Evolutionary conservation across 1,139 yeast genomes (phyloP), one percentile per base, ranked within the genome.

Genomic region (Saccharomycopsis phalli): DNA sequence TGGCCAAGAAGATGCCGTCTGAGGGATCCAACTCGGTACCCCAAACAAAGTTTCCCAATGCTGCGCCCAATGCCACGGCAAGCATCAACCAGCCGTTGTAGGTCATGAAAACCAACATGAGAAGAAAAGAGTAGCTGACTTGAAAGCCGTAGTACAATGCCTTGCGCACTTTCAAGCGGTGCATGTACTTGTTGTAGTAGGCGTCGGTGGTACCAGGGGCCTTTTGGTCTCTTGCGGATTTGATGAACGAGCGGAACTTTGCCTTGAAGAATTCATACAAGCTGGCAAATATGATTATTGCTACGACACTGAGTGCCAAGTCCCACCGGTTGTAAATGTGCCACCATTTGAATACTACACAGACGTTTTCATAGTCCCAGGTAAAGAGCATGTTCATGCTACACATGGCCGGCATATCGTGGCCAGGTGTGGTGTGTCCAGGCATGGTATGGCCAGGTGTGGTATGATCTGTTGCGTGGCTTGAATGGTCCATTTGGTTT

Each of bases 91-190:
- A 82, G 4, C 91, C 86, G 55, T 82, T 81, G 56, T 80, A 82
- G 3, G 88, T 81, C 94, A 82, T 82, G 53, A 81, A 82, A 1
- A 82, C 73, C 52, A 81, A 68, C 94, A 82, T 82, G 50, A 82
- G 60, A 66, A 80, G 63, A 53, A 81, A 81, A 2, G 93, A 80
- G 55, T 78, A 81, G 4, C 82, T 81, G 11, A 83, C 88, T 54
- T 81, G 88, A 13, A 74, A 47, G 1, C 82, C 93, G 54, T 84
- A 83, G 28, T 74, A 54, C 18, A 66, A 37, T 29, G 79, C 56
- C 52, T 61, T 59, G 47, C 62, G 59, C 34, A 63, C 41, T 46
- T 56, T 63, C 49, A 50, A 29, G 30, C 47, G 41, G 40, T 39
- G 36, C 26, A 31, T 45, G 37, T 36, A 30, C 30, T 17, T 23